A percentile compares a stretch with the other conserved stretches of the same genome.
phyloP scores from a whole-genome alignment of 2,329 filamentous ascomycete genomes.

The Diaporthe destruens region DNA sequence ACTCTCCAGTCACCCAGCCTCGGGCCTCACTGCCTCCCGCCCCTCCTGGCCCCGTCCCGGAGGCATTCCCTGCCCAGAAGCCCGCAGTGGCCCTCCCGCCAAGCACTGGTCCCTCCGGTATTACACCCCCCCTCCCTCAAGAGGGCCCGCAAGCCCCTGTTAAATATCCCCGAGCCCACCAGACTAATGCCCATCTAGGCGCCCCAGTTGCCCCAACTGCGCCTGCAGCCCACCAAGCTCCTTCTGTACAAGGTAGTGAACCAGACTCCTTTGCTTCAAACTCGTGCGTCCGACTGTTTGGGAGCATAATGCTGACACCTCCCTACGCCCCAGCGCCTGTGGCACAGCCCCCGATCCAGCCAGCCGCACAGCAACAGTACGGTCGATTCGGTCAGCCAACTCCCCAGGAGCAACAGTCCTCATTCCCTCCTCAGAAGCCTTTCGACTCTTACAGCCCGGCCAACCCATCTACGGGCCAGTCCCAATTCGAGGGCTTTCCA shows the following conservation, averaged over 20 bases:
- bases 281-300: conserved; percentile 32
- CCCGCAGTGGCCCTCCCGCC: conserved; percentile 61
- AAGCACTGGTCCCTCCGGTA: conserved; percentile 55
- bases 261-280: conserved; percentile 41
- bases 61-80: conserved; percentile 68
- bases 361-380: conserved; percentile 75
- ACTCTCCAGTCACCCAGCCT: conserved; percentile 88
- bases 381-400: conserved; percentile 75
- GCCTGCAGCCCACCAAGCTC: conserved; percentile 49
- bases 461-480: conserved; percentile 56
- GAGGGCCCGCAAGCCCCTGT: conserved; percentile 20
- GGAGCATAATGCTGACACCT: conserved; percentile 45
- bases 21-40: conserved; percentile 88
- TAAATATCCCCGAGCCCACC: not conserved
- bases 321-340: conserved; percentile 54
- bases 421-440: conserved; percentile 76
- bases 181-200: conserved; percentile 35
- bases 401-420: conserved; percentile 70
- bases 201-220: conserved; percentile 48
- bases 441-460: conserved; percentile 83
- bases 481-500: conserved; percentile 73
- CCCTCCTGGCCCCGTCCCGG: conserved; percentile 64
- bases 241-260: conserved; percentile 54
- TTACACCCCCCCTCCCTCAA: conserved; percentile 39
- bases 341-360: conserved; percentile 66